phyloP scores from a whole-genome alignment of 202 grass and related monocot species.

The Miscanthus sacchariflorus region DNA sequence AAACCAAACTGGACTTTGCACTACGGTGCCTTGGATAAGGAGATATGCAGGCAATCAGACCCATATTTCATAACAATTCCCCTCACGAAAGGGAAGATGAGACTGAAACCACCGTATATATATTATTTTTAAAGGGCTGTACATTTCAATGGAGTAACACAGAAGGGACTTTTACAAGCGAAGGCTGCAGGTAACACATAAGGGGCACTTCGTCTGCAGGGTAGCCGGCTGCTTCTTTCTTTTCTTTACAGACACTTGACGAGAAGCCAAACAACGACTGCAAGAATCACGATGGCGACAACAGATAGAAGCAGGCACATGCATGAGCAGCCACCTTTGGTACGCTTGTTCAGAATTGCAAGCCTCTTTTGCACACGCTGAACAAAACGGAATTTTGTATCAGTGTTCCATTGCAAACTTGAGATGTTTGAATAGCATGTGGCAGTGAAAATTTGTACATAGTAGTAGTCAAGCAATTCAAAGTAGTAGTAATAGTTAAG shows the following conservation, averaged over 20 bases:
- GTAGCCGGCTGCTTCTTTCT: neutral
- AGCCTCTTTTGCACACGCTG: slow-evolving; percentile 97
- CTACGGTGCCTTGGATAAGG: too few relatives aligned
- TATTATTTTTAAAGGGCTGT: slow-evolving; percentile 26
- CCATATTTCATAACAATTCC: slow-evolving; percentile 21
- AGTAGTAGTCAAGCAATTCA: neutral
- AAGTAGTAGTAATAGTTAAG: neutral
- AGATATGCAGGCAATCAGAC: too few relatives aligned
- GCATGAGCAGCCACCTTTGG: slow-evolving; percentile 87
- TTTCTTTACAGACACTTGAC: slow-evolving; percentile 76
- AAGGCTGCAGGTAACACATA: neutral
- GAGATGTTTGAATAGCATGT: neutral
- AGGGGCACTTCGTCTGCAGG: neutral
- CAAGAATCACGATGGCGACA: slow-evolving; percentile 73
- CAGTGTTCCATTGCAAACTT: slow-evolving; percentile 22
- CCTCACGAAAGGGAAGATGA: slow-evolving; percentile 1
- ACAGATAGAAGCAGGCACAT: slow-evolving; percentile 79
- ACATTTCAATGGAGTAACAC: slow-evolving; percentile 33
- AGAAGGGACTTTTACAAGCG: neutral
- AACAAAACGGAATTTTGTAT: slow-evolving; percentile 16
- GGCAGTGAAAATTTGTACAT: neutral
- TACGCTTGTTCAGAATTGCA: slow-evolving; percentile 97
- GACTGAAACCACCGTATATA: neutral
- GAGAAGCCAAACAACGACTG: slow-evolving; percentile 74
- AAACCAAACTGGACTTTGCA: too few relatives aligned